Evolutionary conservation across 23 red algal species (phyloP), one percentile per base, ranked within the genome.

Genomic region (Gracilaria caudata): DNA sequence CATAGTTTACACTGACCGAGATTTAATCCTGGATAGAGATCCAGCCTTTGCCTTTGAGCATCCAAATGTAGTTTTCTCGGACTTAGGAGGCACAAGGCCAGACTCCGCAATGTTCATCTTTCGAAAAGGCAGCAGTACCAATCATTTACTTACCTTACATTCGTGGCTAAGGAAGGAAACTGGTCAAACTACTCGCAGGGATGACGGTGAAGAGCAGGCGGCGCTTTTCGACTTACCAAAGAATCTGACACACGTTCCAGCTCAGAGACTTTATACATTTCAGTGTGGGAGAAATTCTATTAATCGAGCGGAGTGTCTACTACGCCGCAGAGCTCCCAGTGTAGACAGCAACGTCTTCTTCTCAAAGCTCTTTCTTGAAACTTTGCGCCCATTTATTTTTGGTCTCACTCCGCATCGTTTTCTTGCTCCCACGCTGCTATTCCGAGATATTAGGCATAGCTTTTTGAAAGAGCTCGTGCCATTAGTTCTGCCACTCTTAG

Each of bases 41-140:
- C 70, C 70, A 24, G 4, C 38, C 1, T 75, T 47, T 25, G 21
- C 38, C 0, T 75, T 75, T 49, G 43, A 40, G 29, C 37, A 75
- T 14, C 37, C 12, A 75, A 75, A 75, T 47, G 40, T 26, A 30
- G 43, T 75, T 47, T 75, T 75, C 38, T 75, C 70, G 9, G 70
- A 75, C 70, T 17, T 75, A 3, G 70, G 70, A 19, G 70, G 70
- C 8, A 4, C 25, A 29, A 75, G 47, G n/a, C 70, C 70, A 9
- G 70, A 75, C 19, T 75, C 70, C 8, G 70, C 70, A 8, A 75
- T 75, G 70, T 75, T 75, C 40, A 75, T 75, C 19, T 75, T 75
- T 47, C 70, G 70, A 75, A 49, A 49, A 7, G 21, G 21, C 19
- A 43, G 47, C 10, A 24, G 70, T 9, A 34, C 25, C 1, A 75